Base-by-base conservation (phyloP, 306 rosid genomes). In the Luffa acutangula region DNA sequence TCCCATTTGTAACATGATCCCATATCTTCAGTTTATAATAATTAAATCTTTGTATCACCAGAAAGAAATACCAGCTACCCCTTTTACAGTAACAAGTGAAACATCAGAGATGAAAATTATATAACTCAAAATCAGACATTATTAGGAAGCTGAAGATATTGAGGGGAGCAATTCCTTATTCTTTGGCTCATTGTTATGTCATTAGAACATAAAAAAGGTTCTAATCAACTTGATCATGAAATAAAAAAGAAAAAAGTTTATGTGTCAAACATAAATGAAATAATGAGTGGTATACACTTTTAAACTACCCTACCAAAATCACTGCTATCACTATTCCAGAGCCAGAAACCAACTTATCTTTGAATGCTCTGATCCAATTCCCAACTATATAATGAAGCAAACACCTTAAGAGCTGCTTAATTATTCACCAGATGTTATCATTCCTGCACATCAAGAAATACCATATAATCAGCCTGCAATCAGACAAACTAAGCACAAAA, bases 261-360 rank as follows among this genome's bases (percentile, higher is more conserved):
- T 42, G 25, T 57, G 67, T 59, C 70, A 60, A 56, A 25, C 80
- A 77, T 57, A 14, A 63, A 63, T 51, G 34, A 76, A 59, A 83
- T 75, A 82, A 81, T 81, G 83, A 80, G 91, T 83, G 87, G 87
- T 90, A 85, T 92, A 86, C 93, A 87, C 78, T 54, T 54, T 86
- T 49, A 84, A 87, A 87, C 78, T 80, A 92, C 76, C 84, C 80
- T 79, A 80, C 84, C 90, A 78, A 86, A 84, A 62, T 81, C 87
- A 82, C 53, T 71, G 79, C 85, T 81, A 73, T 87, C 33, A 78
- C 70, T 75, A 81, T 80, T 81, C 62, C 62, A 82, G 64, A 81
- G 76, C 78, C 80, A 82, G 82, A 76, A 75, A 62, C 73, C 75
- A 25, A 78, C 70, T 56, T 41, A 77, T 57, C 85, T 82, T 70